Base-by-base conservation (phyloP, 805 yeast genomes). In the Candida odintsovae region DNA sequence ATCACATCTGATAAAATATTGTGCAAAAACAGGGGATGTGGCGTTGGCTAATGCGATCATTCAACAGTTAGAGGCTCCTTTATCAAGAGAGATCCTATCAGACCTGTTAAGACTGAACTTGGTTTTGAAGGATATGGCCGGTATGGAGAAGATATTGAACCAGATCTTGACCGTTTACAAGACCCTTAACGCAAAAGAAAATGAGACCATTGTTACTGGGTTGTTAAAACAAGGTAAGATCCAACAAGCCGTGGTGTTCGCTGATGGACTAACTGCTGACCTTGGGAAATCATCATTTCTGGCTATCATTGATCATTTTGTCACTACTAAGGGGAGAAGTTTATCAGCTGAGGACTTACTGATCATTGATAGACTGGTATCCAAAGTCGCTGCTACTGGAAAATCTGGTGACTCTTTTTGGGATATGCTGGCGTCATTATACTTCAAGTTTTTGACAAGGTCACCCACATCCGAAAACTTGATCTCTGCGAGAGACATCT, bases 361-460 rank as follows among this genome's bases (percentile, higher is more conserved):
- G 5, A 49, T 57, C 3, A 51, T 55, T 7, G 48, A 56, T 25
- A 53, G 33, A 15, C 41, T 57, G 33, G 10, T 55, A 9, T 41
- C 45, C 10, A 56, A 46, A 15, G 46, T 52, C 42, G 8, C 25
- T 3, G 23, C 9, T 13, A 12, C 40, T 5, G 8, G 20, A 19
- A 15, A 25, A 5, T 10, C 21, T 6, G 40, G 41, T 10, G 45
- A 44, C 12, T 38, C 47, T 6, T 57, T 57, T 33, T 56, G 62
- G 62, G 49, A 47, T 23, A 47, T 53, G 52, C 20, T 57, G 5
- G 44, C 54, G 2, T 50, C 60, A 13, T 18, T 52, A 20, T 57
- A 44, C 38, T 42, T 57, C 46, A 55, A 55, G 26, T 47, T 52
- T 42, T 22, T 52, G n/a, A 38, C 52, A 10, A 48, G 47, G 44